Evolutionary conservation across 768 basidiomycete genomes (phyloP), one percentile per base, ranked within the genome.

Genomic region (Daedalea quercina): DNA sequence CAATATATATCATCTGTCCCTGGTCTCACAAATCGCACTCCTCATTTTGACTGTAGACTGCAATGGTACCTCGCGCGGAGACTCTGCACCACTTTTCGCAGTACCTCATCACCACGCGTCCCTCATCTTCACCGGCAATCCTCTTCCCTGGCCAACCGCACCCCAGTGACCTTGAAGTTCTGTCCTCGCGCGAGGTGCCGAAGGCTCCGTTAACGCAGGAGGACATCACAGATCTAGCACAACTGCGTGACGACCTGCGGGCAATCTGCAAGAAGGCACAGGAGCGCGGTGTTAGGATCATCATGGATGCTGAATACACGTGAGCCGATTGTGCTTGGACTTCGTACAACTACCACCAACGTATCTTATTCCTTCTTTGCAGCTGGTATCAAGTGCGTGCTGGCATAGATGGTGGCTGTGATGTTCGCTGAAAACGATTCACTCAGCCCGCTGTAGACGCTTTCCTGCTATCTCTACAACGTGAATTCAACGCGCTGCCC

Each of bases 241-340:
- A 78, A 1, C 71, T 96, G 1, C 78, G 83, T 62, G 62, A 73
- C 1, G 80, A 87, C 59, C 70, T 96, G 42, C 62, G 73, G 19
- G 69, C 67, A 31, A 87, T 96, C 50, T 90, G 89, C 59, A 56
- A 70, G 11, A 76, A 68, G 45, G 93, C 88, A 0, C 69, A 76
- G 59, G 71, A 78, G 31, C 72, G 79, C 34, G 79, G 80, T 2
- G 81, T 94, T 0, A 79, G 78, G 56, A 69, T 96, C 26, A 79
- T 88, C 44, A 72, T 96, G 42, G 93, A 95, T 62, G 92, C 94
- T 0, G 94, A 96, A 64, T 81, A 93, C 63, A 85, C 78, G 80
- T 83, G 31, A 15, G 67, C 57, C 33, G 20, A 22, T 15, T 26
- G 7, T 51, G 13, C 43, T 34, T 17, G 3, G 34, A 20, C 6